Conservation (phyloP, 192 early-diverging fungal species). For the Podochytrium sp. region DNA sequence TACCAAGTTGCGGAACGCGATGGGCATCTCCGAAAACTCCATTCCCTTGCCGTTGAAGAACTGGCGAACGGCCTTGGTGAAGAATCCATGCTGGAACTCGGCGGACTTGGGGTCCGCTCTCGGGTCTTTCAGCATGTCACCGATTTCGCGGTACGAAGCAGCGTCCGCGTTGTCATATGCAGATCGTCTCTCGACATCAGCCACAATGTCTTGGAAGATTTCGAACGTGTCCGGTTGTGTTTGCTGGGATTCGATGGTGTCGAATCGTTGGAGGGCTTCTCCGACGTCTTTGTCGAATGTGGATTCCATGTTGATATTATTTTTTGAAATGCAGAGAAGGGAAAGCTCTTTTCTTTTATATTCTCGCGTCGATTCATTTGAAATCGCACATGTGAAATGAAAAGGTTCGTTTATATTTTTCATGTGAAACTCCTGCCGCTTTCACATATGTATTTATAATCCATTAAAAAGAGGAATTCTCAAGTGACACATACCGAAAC, state of each 20-base stretch:
- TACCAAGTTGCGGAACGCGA: slow-evolving; percentile 28
- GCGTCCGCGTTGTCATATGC: slow-evolving; percentile 10
- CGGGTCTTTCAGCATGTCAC: slow-evolving; percentile 19
- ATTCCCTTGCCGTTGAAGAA: slow-evolving; percentile 9
- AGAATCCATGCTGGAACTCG: slow-evolving; percentile 12
- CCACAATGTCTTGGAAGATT: slow-evolving; percentile 1
- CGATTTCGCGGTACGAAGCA: background rate
- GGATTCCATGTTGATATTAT: background rate
- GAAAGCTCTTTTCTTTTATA: too few relatives aligned
- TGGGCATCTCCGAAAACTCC: slow-evolving; percentile 30
- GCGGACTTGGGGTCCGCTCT: slow-evolving; percentile 9
- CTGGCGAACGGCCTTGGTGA: background rate
- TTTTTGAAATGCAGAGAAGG: too few relatives aligned
- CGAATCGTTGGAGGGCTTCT: background rate
- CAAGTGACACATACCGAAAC: too few relatives aligned
- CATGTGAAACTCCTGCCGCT: too few relatives aligned
- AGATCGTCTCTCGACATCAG: background rate
- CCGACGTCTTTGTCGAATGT: background rate
- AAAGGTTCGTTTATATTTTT: too few relatives aligned
- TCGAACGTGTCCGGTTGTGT: background rate
- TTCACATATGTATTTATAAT: too few relatives aligned
- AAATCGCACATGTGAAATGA: too few relatives aligned
- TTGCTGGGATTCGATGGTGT: background rate
- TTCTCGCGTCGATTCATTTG: too few relatives aligned
- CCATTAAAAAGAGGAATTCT: too few relatives aligned